Evolutionary conservation across 2,329 filamentous ascomycete genomes (phyloP).

Genomic region (Emergomyces africanus): DNA sequence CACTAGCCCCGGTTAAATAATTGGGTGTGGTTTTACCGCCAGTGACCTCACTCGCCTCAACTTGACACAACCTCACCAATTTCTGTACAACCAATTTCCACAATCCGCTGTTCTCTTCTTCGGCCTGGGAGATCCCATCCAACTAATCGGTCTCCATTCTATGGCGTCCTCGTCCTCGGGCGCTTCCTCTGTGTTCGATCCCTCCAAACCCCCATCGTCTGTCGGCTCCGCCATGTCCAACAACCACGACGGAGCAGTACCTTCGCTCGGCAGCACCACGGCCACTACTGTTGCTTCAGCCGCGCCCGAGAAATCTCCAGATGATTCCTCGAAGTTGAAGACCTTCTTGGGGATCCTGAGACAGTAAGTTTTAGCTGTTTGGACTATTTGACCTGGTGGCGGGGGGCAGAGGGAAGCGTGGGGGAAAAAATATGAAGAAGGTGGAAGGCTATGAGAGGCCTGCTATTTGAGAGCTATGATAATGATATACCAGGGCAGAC

Average conservation of each 20-base stretch:
- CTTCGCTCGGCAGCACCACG: not conserved
- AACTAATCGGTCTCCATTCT: not conserved
- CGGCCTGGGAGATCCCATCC: not conserved
- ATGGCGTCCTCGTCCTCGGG: constrained; percentile 2
- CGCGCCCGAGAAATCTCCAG: constrained; percentile 44
- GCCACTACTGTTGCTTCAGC: not conserved
- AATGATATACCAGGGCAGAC: not conserved
- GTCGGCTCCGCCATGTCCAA: constrained; percentile 5
- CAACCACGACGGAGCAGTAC: not conserved
- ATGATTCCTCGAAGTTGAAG: constrained; percentile 77
- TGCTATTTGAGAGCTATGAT: not conserved
- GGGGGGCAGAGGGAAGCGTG: not conserved
- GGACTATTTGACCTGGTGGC: not conserved
- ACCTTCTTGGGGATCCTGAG: constrained; percentile 79
- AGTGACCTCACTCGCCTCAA: not conserved
- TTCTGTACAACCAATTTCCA: not conserved
- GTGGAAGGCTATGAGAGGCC: no score
- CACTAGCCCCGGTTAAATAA: not conserved
- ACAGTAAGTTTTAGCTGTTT: constrained; percentile 48
- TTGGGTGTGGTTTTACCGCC: not conserved
- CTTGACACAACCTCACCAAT: not conserved
- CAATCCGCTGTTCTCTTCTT: not conserved
- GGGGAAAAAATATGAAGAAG: no score
- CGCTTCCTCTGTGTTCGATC: not conserved
- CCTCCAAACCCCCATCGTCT: not conserved